A percentile compares a stretch with the other conserved stretches of the same genome.
Conservation (phyloP, 163 green algal species). For the Scenedesmus sp. region DNA sequence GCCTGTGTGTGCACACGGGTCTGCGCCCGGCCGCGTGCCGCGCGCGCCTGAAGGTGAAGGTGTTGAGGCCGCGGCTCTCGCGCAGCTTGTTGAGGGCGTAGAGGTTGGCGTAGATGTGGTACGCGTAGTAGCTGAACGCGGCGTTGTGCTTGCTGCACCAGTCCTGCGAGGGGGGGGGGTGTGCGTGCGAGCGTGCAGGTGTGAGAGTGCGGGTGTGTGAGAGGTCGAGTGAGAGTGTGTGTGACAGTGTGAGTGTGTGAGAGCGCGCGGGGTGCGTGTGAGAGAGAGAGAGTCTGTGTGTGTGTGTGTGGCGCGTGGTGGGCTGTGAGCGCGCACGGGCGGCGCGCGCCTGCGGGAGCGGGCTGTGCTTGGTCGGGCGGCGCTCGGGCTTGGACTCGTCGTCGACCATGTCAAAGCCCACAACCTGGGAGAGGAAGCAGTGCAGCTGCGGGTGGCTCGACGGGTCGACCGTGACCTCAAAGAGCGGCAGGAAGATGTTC, state of each 20-base stretch:
- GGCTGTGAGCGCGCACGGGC: no score
- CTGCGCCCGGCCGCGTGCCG: no score
- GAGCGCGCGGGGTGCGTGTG: no score
- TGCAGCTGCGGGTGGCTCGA: constrained; percentile 96
- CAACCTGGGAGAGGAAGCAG: constrained; percentile 92
- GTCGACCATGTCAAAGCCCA: constrained; percentile 99
- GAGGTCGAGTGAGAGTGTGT: no score
- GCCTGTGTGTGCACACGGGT: no score
- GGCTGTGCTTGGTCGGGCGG: constrained; percentile 96
- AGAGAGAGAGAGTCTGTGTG: no score
- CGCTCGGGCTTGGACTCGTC: constrained; percentile 98
- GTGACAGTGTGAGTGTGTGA: no score
- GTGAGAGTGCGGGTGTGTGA: no score
- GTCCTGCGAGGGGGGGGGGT: no score
- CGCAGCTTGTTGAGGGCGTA: constrained; percentile 94
- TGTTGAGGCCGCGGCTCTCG: constrained; percentile 89
- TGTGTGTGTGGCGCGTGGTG: background rate
- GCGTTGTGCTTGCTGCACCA: constrained; percentile 98
- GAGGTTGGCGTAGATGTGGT: constrained; percentile 98
- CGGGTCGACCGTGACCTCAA: constrained; percentile 97
- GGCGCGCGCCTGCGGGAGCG: constrained; percentile 46
- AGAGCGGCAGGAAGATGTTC: constrained; percentile 99
- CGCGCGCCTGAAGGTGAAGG: constrained; percentile 77
- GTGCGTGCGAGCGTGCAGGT: no score
- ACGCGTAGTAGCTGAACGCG: constrained; percentile 96